Conservation (phyloP, 2,329 filamentous ascomycete genomes). For the Botrytis aclada region DNA sequence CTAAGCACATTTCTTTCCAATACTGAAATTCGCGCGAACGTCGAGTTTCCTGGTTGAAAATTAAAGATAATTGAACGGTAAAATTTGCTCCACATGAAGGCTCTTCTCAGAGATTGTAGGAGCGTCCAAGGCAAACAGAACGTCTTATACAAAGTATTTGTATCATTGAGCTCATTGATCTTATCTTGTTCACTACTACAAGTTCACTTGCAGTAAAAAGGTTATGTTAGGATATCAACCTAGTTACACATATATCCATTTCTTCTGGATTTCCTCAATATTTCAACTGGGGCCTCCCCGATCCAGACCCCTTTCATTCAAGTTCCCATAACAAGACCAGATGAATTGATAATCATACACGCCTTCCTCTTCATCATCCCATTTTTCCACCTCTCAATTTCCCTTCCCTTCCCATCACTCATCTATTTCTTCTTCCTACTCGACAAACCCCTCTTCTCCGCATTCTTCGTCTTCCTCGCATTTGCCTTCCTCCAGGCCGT, state of each 20-base stretch:
- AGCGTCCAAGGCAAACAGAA: neutral
- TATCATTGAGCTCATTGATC: neutral
- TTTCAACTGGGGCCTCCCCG: neutral
- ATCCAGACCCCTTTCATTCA: neutral
- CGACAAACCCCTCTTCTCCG: conserved; percentile 51
- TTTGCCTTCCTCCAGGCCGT: conserved; percentile 61
- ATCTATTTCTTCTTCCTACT: conserved; percentile 40
- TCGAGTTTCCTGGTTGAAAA: neutral
- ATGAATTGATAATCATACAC: conserved; percentile 4
- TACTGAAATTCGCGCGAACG: neutral
- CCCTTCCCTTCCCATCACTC: neutral
- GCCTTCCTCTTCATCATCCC: neutral
- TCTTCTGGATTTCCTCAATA: neutral
- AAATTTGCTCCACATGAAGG: neutral
- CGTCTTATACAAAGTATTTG: neutral
- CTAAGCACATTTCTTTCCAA: no score
- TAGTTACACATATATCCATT: neutral
- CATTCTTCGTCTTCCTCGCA: conserved; percentile 48
- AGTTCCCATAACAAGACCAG: neutral
- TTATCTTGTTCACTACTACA: neutral
- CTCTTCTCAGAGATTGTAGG: neutral
- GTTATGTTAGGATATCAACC: neutral
- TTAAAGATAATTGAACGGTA: no score
- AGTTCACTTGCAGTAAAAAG: neutral
- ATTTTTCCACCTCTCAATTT: neutral